A percentile compares a stretch with the other conserved stretches of the same genome.
phyloP scores from a whole-genome alignment of 2,329 filamentous ascomycete species.

The Corinectria fuckeliana region DNA sequence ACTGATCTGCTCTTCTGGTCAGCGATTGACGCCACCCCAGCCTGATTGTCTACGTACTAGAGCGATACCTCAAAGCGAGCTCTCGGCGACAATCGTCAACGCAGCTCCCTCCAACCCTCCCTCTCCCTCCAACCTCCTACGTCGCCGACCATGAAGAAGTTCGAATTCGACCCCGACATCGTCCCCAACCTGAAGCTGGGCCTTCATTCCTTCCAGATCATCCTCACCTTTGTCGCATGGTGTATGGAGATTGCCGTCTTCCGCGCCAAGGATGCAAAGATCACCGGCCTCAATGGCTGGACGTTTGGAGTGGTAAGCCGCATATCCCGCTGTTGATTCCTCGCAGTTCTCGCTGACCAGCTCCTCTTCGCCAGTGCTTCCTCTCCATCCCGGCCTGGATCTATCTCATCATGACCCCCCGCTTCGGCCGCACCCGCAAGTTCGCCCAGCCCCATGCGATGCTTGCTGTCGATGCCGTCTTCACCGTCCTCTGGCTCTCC shows the following conservation, averaged over 20 bases:
- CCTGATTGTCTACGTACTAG: conserved; percentile 1
- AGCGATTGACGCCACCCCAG: not conserved
- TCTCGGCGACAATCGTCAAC: not conserved
- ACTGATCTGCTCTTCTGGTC: too few species aligned
- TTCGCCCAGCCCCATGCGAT: conserved; percentile 69
- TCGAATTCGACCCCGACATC: conserved; percentile 61
- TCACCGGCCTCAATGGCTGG: conserved; percentile 68
- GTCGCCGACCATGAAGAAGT: conserved; percentile 48
- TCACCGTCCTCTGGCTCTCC: conserved; percentile 68
- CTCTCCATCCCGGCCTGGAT: conserved; percentile 68
- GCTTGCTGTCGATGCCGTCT: conserved; percentile 63
- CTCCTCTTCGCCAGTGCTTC: conserved; percentile 60
- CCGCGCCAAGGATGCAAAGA: conserved; percentile 51
- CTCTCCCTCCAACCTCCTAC: not conserved
- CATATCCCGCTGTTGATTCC: not conserved
- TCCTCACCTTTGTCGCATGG: conserved; percentile 63
- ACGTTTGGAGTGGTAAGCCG: conserved; percentile 66
- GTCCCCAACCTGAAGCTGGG: conserved; percentile 63
- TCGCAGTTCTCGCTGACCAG: not conserved
- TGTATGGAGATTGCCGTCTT: conserved; percentile 67
- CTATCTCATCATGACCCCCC: conserved; percentile 69
- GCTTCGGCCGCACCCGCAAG: conserved; percentile 66
- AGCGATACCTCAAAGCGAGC: not conserved
- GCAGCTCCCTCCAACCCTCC: not conserved
- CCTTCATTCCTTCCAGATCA: conserved; percentile 62